Conservation (phyloP, 371 early-diverging fungal species). For the Blastocladiella emersonii region DNA sequence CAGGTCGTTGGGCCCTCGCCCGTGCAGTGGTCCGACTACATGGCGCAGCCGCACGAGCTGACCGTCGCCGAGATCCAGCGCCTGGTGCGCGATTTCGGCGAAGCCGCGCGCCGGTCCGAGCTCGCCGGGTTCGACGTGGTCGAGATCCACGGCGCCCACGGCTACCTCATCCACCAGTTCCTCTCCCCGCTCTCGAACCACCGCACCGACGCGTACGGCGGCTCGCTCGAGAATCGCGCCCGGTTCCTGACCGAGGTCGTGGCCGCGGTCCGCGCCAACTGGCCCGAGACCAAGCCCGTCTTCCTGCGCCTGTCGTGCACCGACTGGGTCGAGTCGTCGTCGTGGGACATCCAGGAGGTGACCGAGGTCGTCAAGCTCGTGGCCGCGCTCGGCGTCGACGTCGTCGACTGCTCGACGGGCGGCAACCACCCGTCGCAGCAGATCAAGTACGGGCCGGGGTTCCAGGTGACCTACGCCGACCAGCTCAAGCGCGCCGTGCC, state of each 20-base stretch:
- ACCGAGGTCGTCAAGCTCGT: conserved; percentile 37
- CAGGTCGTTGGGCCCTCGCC: conserved; percentile 59
- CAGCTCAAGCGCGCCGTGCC: conserved; percentile 32
- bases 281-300: conserved; percentile 62
- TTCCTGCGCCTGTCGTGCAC: conserved; percentile 61
- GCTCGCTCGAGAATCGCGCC: conserved; percentile 59
- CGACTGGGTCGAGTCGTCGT: conserved; percentile 42
- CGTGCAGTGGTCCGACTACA: conserved; percentile 26
- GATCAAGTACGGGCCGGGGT: conserved; percentile 36
- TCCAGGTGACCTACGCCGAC: conserved; percentile 57
- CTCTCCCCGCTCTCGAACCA: conserved; percentile 63
- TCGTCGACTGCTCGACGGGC: conserved; percentile 56
- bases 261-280: conserved; percentile 43
- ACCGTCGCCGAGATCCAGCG: conserved; percentile 44
- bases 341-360: conserved; percentile 52
- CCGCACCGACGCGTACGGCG: conserved; percentile 67
- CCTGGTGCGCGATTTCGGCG: conserved; percentile 42
- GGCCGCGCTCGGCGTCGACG: conserved; percentile 51
- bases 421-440: conserved; percentile 37
- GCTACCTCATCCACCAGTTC: conserved; percentile 65
- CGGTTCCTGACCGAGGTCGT: conserved; percentile 50
- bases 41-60: conserved; percentile 42
- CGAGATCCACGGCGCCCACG: conserved; percentile 76
- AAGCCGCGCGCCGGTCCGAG: conserved; percentile 52
- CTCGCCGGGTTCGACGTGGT: conserved; percentile 60